Percentiles rank a stretch among this genome's conserved stretches.
Conservation (phyloP, 2,329 filamentous ascomycete genomes). For the Neocucurbitaria cava region DNA sequence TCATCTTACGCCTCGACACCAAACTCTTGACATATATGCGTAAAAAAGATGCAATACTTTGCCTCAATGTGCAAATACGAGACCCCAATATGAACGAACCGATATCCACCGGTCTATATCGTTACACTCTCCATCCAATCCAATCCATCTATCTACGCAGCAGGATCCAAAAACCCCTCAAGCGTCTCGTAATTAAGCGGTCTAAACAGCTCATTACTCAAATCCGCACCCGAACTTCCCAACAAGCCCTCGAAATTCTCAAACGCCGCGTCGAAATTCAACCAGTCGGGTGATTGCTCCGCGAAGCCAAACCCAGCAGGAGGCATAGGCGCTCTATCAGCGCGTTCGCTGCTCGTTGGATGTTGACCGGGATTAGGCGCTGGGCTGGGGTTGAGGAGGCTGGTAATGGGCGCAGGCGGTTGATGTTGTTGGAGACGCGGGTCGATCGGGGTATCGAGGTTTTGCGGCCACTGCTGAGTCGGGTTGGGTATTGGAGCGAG, state of each 20-base stretch:
- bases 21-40: too few relatives aligned
- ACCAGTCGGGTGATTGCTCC: slow-evolving; percentile 47
- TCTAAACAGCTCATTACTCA: slow-evolving; percentile 48
- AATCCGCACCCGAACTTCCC: slow-evolving; percentile 47
- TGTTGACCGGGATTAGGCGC: slow-evolving; percentile 44
- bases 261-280: slow-evolving; percentile 50
- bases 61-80: too few relatives aligned
- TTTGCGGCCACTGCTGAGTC: slow-evolving; percentile 32
- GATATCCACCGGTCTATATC: too few relatives aligned
- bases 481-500: slow-evolving; percentile 14
- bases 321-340: slow-evolving; percentile 33
- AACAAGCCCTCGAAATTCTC: slow-evolving; percentile 50
- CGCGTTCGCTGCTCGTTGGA: slow-evolving; percentile 47
- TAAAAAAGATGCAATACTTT: too few relatives aligned
- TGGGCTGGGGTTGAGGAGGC: slow-evolving; percentile 37
- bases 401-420: slow-evolving; percentile 36
- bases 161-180: slow-evolving; percentile 42
- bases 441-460: slow-evolving; percentile 39
- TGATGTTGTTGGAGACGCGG: slow-evolving; percentile 42
- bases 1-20: too few relatives aligned
- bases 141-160: slow-evolving; percentile 12
- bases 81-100: too few relatives aligned
- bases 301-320: slow-evolving; percentile 38
- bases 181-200: slow-evolving; percentile 46
- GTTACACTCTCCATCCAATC: too few relatives aligned